These are phyloP conservation scores for Rhynchosporium graminicola DNA, from an alignment of 2,329 filamentous ascomycete genomes.

Conservation along the genomic window DNA sequence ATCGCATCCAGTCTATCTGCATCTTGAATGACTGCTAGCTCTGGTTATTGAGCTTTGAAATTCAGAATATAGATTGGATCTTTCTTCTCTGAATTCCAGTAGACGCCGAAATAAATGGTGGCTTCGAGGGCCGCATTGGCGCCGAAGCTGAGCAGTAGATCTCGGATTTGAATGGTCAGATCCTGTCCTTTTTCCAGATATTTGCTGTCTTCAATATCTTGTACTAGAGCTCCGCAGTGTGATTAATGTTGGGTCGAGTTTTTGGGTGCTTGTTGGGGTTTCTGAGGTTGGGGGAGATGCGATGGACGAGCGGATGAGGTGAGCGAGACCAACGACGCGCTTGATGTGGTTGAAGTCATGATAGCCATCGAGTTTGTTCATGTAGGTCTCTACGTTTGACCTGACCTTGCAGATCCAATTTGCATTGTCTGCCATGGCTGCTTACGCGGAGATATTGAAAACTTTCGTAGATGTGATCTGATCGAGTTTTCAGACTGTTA, in stretches of 20 bases:
- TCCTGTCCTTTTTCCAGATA: conserved; percentile 59
- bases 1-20: conserved; percentile 91
- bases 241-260: conserved; percentile 57
- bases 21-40: conserved; percentile 85
- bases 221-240: conserved; percentile 72
- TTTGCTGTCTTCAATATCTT: conserved; percentile 84
- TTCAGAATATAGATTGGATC: conserved; percentile 59
- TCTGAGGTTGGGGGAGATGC: conserved; percentile 44
- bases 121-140: conserved; percentile 58
- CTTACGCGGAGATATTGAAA: not conserved
- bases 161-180: conserved; percentile 53
- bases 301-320: conserved; percentile 42
- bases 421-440: conserved; percentile 6
- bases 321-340: conserved; percentile 72
- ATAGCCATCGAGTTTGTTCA: conserved; percentile 70
- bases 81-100: conserved; percentile 72
- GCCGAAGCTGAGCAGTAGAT: conserved; percentile 57
- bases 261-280: conserved; percentile 18
- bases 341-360: conserved; percentile 85
- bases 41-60: conserved; percentile 67
- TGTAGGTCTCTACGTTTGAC: conserved; percentile 65
- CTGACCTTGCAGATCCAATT: conserved; percentile 55
- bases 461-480: not conserved
- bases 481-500: not conserved
- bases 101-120: conserved; percentile 73